Evolutionary conservation across 768 basidiomycete species (phyloP), one percentile per base, ranked within the genome.

Genomic region (Ramaria sp.): DNA sequence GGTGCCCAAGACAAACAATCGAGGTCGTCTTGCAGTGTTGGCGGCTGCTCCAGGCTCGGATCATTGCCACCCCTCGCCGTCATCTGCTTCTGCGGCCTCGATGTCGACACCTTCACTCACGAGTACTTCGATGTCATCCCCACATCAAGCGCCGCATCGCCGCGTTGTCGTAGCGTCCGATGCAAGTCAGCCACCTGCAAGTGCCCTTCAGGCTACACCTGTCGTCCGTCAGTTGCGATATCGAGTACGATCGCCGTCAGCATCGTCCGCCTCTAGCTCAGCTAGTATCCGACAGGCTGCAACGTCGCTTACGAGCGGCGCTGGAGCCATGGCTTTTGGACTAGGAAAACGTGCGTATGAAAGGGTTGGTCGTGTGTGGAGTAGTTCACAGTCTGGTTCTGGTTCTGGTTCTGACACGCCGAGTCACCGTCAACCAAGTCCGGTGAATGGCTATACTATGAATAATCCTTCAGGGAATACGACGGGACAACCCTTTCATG

Each of bases 281-380:
- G 53, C 28, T 15, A 20, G 39, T 27, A 55, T 76, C 57, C 70
- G 83, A 20, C 82, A 80, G 61, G 80, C 83, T n/a, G 77, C 86
- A 16, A 75, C 88, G 58, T 87, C 85, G 61, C 81, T 88, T 70
- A 78, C 83, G 2, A 75, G 73, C 37, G 75, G 80, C 25, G 83
- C 82, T 20, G 83, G 84, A 16, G 85, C 85, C 8, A 73, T 86
- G 8, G 87, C 85, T 9, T 62, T 67, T 52, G 69, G 67, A 10
- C 62, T 73, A 27, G 69, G 70, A 20, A 83, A 81, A 62, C 77
- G 83, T 55, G 85, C 88, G 3, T 85, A 85, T 3, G 86, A 88
- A 69, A 83, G 79, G 66, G 78, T 88, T 72, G 81, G 82, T 37
- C 76, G 79, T 38, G 81, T 77, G 20, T 82, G 76, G 76, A 79